These are phyloP conservation scores for Penicillium vulpinum DNA, from an alignment of 2,329 filamentous ascomycete genomes.

Conservation along the genomic window DNA sequence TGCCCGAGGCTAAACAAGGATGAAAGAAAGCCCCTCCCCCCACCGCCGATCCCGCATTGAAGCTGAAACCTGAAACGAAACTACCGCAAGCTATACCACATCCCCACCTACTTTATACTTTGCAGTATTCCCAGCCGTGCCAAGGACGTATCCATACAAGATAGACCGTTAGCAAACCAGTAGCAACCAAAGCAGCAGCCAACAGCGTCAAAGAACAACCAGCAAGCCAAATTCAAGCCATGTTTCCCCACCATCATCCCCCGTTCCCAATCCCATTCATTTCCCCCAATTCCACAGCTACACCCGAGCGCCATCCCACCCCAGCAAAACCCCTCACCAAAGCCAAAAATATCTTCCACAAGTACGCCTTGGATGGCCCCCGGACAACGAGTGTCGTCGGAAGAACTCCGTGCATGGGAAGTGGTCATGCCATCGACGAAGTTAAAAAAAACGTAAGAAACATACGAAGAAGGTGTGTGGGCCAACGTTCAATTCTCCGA, in stretches of 20 bases:
- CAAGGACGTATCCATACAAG: neutral
- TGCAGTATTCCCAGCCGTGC: neutral
- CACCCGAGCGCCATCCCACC: neutral
- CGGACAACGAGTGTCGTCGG: neutral
- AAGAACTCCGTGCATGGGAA: neutral
- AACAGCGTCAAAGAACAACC: constrained; percentile 1
- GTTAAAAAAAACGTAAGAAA: neutral
- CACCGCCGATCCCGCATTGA: neutral
- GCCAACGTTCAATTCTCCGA: constrained; percentile 1
- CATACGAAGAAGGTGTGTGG: neutral
- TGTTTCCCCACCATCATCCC: neutral
- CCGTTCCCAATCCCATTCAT: neutral
- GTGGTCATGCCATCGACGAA: neutral
- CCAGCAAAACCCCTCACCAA: neutral
- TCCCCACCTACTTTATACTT: too few species aligned
- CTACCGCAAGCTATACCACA: neutral
- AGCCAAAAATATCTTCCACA: neutral
- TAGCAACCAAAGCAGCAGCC: neutral
- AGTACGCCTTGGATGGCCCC: too few species aligned
- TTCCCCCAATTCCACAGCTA: neutral
- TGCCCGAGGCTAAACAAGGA: neutral
- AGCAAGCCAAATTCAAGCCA: neutral
- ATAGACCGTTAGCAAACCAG: neutral
- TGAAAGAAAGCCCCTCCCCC: neutral
- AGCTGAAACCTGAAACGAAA: neutral